Base-by-base conservation (phyloP, 1,139 yeast species). In the Yamadazyma sp. region DNA sequence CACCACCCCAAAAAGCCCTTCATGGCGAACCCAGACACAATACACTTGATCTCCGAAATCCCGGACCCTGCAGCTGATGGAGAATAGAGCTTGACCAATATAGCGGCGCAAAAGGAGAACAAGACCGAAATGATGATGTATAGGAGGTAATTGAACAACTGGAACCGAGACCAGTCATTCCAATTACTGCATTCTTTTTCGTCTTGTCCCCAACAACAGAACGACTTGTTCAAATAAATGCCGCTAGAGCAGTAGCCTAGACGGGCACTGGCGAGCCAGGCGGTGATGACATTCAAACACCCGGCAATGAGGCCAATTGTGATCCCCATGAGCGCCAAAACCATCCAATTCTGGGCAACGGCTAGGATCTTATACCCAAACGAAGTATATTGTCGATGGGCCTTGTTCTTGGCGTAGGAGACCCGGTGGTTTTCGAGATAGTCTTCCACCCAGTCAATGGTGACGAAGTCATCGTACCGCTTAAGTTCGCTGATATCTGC, bases 21-120 rank as follows among this genome's bases (percentile, higher is more conserved):
- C 72, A 87, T 76, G 17, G 78, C 80, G 58, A 91, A 94, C 0
- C 99, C 99, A 0, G 95, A 84, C 2, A 92, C 89, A 48, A 94
- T 89, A 58, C 95, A 87, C 61, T 94, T 94, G 59, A 94, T 92
- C 59, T 94, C 99, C 4, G 97, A 85, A 36, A 94, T 94, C 0
- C 98, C 98, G 2, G 96, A 87, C 0, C 98, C 98, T 0, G 98
- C 95, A 0, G 98, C 98, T 42, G 83, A 75, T 0, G 96, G 96
- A 0, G 96, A 92, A 53, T 79, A 82, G 16, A 62, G 60, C 50
- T 79, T 73, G 34, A 94, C 96, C 33, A 88, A 58, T 11, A 72
- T 59, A 0, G 94, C 88, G 1, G 96, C 81, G 8, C 74, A 51
- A 9, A 71, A 62, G 1, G 94, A 85, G 55, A 91, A 81, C 0